Percentiles rank a stretch among this genome's conserved stretches.
Evolutionary conservation across 148 eudicot genomes (phyloP).

Genomic region (Simmondsia chinensis): DNA sequence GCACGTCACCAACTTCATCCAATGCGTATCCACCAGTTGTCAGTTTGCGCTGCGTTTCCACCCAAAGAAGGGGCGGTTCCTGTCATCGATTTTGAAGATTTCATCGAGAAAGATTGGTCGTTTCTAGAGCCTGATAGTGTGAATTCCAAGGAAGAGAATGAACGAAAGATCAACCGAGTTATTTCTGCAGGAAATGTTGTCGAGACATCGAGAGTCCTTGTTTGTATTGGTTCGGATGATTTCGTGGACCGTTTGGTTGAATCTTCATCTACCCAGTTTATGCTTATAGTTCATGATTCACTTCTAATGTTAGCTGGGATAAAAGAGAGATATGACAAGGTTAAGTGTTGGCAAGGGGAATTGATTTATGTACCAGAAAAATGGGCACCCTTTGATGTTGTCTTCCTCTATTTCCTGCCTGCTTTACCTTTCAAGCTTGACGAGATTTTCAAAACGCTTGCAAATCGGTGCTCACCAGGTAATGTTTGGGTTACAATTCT

Average conservation of each 20-base stretch:
- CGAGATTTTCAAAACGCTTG: slow-evolving; percentile 51
- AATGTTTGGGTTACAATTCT: slow-evolving; percentile 2
- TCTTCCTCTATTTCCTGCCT: slow-evolving; percentile 74
- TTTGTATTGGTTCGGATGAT: slow-evolving; percentile 67
- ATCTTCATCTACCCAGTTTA: slow-evolving; percentile 37
- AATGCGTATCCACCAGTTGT: background rate
- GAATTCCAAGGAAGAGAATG: slow-evolving; percentile 34
- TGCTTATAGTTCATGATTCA: slow-evolving; percentile 81
- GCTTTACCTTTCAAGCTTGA: slow-evolving; percentile 66
- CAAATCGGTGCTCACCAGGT: slow-evolving; percentile 71
- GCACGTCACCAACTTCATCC: background rate
- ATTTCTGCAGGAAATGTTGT: slow-evolving; percentile 52
- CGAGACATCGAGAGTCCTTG: slow-evolving; percentile 57
- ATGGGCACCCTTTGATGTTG: slow-evolving; percentile 86
- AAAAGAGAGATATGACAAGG: slow-evolving; percentile 67
- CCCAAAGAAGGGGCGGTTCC: slow-evolving; percentile 50
- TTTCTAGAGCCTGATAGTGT: slow-evolving; percentile 52
- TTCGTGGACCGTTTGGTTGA: slow-evolving; percentile 64
- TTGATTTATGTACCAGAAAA: slow-evolving; percentile 60
- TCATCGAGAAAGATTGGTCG: slow-evolving; percentile 88
- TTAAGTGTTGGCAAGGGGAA: slow-evolving; percentile 94
- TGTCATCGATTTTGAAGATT: slow-evolving; percentile 51
- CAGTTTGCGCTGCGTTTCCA: slow-evolving; percentile 20
- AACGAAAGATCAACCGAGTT: slow-evolving; percentile 35
- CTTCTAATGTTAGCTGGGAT: slow-evolving; percentile 60